These are phyloP conservation scores for Hylodesmum podocarpum DNA, from an alignment of 306 rosid genomes.

Conservation along the genomic window DNA sequence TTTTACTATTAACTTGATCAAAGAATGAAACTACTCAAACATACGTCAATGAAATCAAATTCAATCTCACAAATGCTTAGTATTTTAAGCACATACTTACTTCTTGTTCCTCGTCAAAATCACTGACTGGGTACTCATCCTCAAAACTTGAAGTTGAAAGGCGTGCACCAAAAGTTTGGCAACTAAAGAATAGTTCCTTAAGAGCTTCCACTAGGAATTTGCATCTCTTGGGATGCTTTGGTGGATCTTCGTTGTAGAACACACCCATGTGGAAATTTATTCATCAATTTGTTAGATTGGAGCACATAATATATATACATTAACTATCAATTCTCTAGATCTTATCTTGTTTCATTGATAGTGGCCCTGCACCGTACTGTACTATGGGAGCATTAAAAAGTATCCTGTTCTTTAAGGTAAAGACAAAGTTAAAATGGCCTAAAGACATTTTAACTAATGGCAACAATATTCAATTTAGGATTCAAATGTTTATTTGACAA, in stretches of 20 bases:
- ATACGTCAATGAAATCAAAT: too few relatives aligned
- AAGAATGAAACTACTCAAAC: too few relatives aligned
- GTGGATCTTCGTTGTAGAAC: slow-evolving; percentile 58
- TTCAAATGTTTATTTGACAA: slow-evolving; percentile 35
- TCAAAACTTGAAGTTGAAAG: slow-evolving; percentile 43
- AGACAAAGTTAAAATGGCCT: slow-evolving; percentile 52
- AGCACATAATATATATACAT: slow-evolving; percentile 9
- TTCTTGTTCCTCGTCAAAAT: slow-evolving; percentile 66
- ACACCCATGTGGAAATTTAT: slow-evolving; percentile 49
- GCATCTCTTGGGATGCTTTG: slow-evolving; percentile 54
- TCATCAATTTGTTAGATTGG: not conserved
- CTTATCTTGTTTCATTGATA: slow-evolving; percentile 44
- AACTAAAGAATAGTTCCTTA: slow-evolving; percentile 52
- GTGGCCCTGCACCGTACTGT: slow-evolving; percentile 65
- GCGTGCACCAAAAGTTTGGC: slow-evolving; percentile 40
- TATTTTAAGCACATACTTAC: slow-evolving; percentile 30
- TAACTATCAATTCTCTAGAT: not conserved
- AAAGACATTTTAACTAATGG: slow-evolving; percentile 46
- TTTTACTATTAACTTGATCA: too few relatives aligned
- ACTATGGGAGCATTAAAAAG: slow-evolving; percentile 24
- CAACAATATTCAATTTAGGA: slow-evolving; percentile 15
- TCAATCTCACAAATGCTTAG: too few relatives aligned
- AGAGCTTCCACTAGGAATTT: slow-evolving; percentile 51
- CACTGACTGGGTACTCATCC: slow-evolving; percentile 46
- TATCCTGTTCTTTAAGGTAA: slow-evolving; percentile 56